Evolutionary conservation across 1,139 yeast genomes (phyloP).

Genomic region (Torulaspora pretoriensis): DNA sequence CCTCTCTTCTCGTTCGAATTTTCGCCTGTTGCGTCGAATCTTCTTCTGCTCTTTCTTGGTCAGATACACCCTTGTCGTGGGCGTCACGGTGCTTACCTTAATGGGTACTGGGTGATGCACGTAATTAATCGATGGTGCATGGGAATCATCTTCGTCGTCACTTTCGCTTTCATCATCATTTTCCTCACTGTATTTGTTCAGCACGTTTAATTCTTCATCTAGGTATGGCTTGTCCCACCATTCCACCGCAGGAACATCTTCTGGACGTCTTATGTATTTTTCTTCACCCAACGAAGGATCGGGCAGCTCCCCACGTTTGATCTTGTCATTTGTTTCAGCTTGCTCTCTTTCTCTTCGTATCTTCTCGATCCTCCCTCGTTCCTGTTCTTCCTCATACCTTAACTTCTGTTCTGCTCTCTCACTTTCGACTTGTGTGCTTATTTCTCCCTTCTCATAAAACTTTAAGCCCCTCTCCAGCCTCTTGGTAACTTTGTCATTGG

Average conservation of each 20-base stretch:
- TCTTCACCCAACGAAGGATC: conserved; percentile 25
- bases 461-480: conserved; percentile 19
- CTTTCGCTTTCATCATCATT: conserved; percentile 17
- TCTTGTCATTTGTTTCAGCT: conserved; percentile 9
- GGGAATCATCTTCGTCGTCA: conserved; percentile 26
- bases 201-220: conserved; percentile 14
- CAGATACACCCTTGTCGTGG: conserved; percentile 50
- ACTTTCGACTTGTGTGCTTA: conserved; percentile 17
- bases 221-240: conserved; percentile 36
- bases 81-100: conserved; percentile 48
- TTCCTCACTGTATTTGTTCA: conserved; percentile 22
- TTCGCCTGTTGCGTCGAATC: conserved; percentile 66
- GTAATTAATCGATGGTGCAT: conserved; percentile 39
- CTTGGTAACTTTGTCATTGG: conserved; percentile 14
- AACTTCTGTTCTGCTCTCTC: conserved; percentile 14
- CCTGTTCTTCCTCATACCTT: conserved; percentile 11
- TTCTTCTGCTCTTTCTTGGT: conserved; percentile 78
- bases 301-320: conserved; percentile 30
- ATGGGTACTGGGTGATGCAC: conserved; percentile 82
- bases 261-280: conserved; percentile 14
- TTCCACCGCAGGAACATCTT: conserved; percentile 24
- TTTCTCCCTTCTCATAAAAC: conserved; percentile 28
- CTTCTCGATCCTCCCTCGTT: conserved; percentile 9
- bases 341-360: conserved; percentile 12
- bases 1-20: conserved; percentile 57